Evolutionary conservation across 345 rosid species (phyloP).

Genomic region (Acer campestre): DNA sequence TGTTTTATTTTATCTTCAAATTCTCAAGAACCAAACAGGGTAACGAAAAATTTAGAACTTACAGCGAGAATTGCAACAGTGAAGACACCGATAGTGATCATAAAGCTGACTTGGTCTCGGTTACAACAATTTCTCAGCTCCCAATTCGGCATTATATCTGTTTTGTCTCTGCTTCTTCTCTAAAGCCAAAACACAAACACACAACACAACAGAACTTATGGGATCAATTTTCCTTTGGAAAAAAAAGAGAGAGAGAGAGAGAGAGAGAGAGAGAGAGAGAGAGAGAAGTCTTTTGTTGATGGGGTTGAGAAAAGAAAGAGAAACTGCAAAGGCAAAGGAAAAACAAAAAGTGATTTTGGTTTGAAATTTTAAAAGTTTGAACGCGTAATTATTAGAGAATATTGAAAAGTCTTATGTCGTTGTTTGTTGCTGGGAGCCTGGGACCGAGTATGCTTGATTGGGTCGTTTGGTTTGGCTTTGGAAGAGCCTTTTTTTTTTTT

Average conservation of each 20-base stretch:
- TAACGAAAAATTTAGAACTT: constrained; percentile 25
- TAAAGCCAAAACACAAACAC: neutral
- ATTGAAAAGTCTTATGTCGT: neutral
- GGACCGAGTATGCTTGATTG: no score
- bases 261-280: no score
- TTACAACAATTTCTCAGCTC: constrained; percentile 84
- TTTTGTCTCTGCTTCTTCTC: neutral
- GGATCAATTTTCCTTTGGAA: neutral
- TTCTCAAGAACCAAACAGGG: constrained; percentile 22
- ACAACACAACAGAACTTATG: neutral
- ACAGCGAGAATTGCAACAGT: constrained; percentile 86
- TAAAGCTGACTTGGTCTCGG: constrained; percentile 61
- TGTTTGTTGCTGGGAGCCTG: no score
- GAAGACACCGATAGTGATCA: constrained; percentile 74
- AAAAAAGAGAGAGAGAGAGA: neutral
- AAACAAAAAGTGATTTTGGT: neutral
- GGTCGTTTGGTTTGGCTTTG: no score
- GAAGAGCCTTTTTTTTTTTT: no score
- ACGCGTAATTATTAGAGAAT: neutral
- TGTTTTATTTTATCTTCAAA: neutral
- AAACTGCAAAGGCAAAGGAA: neutral
- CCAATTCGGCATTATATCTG: constrained; percentile 61
- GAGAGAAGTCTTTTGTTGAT: neutral
- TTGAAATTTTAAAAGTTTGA: no score
- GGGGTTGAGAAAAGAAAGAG: neutral